Evolutionary conservation across 2,329 filamentous ascomycete genomes (phyloP).

Genomic region (Claviceps arundinis): DNA sequence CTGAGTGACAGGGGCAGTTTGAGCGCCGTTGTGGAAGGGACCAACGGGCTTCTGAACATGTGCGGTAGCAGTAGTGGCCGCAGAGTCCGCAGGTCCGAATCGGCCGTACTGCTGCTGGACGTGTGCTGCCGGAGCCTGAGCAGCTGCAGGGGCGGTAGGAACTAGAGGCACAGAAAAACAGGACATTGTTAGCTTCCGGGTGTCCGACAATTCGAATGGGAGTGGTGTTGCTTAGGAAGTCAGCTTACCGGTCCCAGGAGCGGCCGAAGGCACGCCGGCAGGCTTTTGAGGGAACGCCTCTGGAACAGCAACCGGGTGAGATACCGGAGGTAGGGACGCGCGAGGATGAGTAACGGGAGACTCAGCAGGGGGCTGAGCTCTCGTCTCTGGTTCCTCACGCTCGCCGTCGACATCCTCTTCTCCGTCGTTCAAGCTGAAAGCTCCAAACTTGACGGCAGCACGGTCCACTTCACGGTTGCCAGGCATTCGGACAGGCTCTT

Average conservation of each 20-base stretch:
- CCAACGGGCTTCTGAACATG: slow-evolving; percentile 70
- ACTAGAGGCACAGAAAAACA: slow-evolving; percentile 5
- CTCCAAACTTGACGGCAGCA: slow-evolving; percentile 89
- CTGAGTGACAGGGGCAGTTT: slow-evolving; percentile 46
- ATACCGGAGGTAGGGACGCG: slow-evolving; percentile 68
- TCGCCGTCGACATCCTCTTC: slow-evolving; percentile 89
- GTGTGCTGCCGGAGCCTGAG: slow-evolving; percentile 40
- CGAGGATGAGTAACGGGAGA: slow-evolving; percentile 78
- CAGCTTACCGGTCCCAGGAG: slow-evolving; percentile 20
- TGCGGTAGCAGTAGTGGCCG: slow-evolving; percentile 32
- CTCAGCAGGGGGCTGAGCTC: slow-evolving; percentile 83
- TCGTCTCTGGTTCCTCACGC: slow-evolving; percentile 87
- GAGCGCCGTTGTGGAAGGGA: slow-evolving; percentile 48
- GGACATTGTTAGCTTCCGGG: slow-evolving; percentile 12
- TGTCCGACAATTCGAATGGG: slow-evolving; percentile 1
- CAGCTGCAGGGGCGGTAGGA: slow-evolving; percentile 6
- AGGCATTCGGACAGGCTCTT: slow-evolving; percentile 96
- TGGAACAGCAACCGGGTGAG: slow-evolving; percentile 39
- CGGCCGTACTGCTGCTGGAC: slow-evolving; percentile 59
- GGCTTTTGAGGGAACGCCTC: slow-evolving; percentile 46
- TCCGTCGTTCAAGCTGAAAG: slow-evolving; percentile 74
- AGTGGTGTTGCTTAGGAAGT: slow-evolving; percentile 8
- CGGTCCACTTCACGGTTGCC: slow-evolving; percentile 91
- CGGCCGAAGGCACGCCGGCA: slow-evolving; percentile 21
- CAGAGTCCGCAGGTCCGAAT: slow-evolving; percentile 52